phyloP scores from a whole-genome alignment of 331 rosid genomes.

The Dryas integrifolia region DNA sequence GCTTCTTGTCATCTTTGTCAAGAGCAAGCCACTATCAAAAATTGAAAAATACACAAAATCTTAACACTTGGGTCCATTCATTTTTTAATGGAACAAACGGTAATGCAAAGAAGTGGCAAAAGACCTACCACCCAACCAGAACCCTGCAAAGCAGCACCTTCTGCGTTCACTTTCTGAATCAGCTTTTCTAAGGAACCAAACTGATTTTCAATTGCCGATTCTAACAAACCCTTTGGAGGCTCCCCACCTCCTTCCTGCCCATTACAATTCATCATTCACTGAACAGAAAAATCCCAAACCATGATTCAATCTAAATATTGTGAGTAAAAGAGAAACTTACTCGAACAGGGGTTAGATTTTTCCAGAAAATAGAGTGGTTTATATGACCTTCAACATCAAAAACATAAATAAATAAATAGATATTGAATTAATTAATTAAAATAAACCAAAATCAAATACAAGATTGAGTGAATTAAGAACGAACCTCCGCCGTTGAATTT shows the following conservation, averaged over 20 bases:
- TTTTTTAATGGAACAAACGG: neutral
- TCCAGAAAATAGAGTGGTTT: conserved; percentile 49
- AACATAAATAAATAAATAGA: too few relatives aligned
- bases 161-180: conserved; percentile 27
- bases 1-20: conserved; percentile 34
- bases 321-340: conserved; percentile 4
- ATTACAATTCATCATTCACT: neutral
- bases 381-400: conserved; percentile 30
- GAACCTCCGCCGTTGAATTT: conserved; percentile 47
- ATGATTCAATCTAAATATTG: neutral
- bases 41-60: neutral
- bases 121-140: conserved; percentile 42
- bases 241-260: conserved; percentile 36
- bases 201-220: conserved; percentile 26
- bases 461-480: neutral
- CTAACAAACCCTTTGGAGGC: conserved; percentile 30
- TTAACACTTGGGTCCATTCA: neutral
- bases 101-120: neutral
- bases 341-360: conserved; percentile 32
- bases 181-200: conserved; percentile 32
- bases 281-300: neutral
- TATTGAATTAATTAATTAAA: neutral
- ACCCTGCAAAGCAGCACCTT: conserved; percentile 41
- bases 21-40: conserved; percentile 44
- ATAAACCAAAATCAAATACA: neutral